phyloP scores from a whole-genome alignment of 2,329 filamentous ascomycete species.

The Plectosphaerella sp. region DNA sequence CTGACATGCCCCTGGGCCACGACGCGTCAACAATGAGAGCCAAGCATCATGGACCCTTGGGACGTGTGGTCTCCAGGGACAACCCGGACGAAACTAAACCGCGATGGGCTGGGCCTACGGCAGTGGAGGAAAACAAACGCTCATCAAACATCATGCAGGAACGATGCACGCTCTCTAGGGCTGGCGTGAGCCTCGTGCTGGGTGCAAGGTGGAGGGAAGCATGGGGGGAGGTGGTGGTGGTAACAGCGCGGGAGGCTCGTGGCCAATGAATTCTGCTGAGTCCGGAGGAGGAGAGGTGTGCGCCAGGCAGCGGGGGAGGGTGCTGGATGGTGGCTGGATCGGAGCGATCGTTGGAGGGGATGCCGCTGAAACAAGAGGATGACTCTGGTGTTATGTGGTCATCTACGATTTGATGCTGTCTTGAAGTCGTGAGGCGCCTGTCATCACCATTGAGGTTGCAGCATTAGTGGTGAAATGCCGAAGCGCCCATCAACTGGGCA shows the following conservation, averaged over 20 bases:
- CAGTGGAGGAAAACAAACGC: not conserved
- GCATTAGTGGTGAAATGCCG: no score
- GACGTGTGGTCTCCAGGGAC: not conserved
- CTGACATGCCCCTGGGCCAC: not conserved
- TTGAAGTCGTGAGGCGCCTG: no score
- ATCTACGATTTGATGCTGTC: not conserved
- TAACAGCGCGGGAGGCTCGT: not conserved
- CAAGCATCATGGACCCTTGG: not conserved
- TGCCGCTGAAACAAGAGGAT: not conserved
- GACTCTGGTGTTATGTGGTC: not conserved
- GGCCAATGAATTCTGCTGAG: constrained; percentile 1
- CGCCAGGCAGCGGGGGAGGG: not conserved
- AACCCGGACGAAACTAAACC: not conserved
- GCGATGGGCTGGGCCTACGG: not conserved
- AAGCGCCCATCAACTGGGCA: no score
- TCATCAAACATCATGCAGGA: not conserved
- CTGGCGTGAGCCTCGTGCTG: not conserved
- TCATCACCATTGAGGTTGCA: no score
- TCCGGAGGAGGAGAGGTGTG: not conserved
- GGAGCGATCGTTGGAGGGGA: not conserved
- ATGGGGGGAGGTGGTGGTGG: not conserved
- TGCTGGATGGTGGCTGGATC: not conserved
- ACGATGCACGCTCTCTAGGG: not conserved
- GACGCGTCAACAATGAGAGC: not conserved
- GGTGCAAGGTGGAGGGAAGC: not conserved